phyloP scores from a whole-genome alignment of 73 alveolate genomes.

The Uronychia setigera region DNA sequence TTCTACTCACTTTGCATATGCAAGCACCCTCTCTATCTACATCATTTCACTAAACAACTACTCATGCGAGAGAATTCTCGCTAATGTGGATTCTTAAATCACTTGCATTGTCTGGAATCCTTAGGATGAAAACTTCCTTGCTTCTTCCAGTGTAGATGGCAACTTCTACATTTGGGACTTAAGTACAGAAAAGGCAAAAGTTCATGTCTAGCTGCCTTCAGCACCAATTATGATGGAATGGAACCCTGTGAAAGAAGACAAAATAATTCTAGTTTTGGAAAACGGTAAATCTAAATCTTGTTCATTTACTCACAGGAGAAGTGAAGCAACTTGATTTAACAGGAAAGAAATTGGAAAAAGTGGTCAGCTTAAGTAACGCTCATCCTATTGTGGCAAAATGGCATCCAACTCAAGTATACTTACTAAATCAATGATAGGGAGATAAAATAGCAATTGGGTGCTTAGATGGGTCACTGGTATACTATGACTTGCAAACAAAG shows the following conservation, averaged over 20 bases:
- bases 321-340: conserved; percentile 37
- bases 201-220: conserved; percentile 20
- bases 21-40: conserved; percentile 71
- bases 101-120: conserved; percentile 62
- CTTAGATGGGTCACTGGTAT: conserved; percentile 39
- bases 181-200: conserved; percentile 22
- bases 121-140: conserved; percentile 12
- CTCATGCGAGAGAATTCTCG: conserved; percentile 36
- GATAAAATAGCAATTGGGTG: conserved; percentile 62
- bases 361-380: conserved; percentile 4
- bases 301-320: conserved; percentile 32
- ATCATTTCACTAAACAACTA: conserved; percentile 28
- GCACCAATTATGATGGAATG: conserved; percentile 38
- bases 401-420: conserved; percentile 40
- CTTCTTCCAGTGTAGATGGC: conserved; percentile 22
- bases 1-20: conserved; percentile 57
- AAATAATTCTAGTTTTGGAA: conserved; percentile 31
- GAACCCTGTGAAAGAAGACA: conserved; percentile 31
- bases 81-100: conserved; percentile 59
- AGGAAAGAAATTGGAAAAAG: conserved; percentile 20
- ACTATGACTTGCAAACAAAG: conserved; percentile 19
- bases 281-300: conserved; percentile 35
- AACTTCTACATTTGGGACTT: conserved; percentile 21
- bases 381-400: conserved; percentile 48
- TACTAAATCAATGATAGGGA: neutral